Conservation (phyloP, 179 eudicot genomes). For the Spergularia azorica region DNA sequence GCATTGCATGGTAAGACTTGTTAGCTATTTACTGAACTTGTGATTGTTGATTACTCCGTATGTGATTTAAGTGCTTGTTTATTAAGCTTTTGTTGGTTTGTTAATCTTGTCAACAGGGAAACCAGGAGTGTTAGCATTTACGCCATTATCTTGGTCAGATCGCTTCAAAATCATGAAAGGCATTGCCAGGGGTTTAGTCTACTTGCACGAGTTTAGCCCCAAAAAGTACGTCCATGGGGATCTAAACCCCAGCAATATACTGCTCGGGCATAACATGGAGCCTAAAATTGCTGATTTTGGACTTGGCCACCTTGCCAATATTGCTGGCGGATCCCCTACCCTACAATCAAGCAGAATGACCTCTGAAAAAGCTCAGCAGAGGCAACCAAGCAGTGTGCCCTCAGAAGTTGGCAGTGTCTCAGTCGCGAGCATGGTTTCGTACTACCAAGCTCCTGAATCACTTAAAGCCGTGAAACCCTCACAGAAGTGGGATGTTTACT, state of each 20-base stretch:
- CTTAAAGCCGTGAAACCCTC: constrained; percentile 87
- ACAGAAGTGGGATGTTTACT: constrained; percentile 96
- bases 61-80: not conserved
- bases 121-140: constrained; percentile 61
- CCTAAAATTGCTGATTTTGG: constrained; percentile 90
- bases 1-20: constrained; percentile 78
- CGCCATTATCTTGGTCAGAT: constrained; percentile 70
- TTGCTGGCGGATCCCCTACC: constrained; percentile 79
- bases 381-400: constrained; percentile 51
- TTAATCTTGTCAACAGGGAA: constrained; percentile 51
- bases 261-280: constrained; percentile 73
- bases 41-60: not conserved
- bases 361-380: constrained; percentile 60
- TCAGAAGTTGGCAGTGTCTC: constrained; percentile 56
- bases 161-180: constrained; percentile 76
- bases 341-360: constrained; percentile 62
- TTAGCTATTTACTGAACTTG: not conserved
- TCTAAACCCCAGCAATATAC: constrained; percentile 74
- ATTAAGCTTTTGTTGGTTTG: not conserved
- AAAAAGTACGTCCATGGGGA: constrained; percentile 95
- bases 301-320: constrained; percentile 84
- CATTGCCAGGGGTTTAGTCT: constrained; percentile 75
- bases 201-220: constrained; percentile 91
- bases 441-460: constrained; percentile 94
- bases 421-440: constrained; percentile 36